A percentile compares a stretch with the other conserved stretches of the same genome.
Evolutionary conservation across 495 filamentous ascomycete genomes (phyloP).

Genomic region (Chlorociboria aeruginascens): DNA sequence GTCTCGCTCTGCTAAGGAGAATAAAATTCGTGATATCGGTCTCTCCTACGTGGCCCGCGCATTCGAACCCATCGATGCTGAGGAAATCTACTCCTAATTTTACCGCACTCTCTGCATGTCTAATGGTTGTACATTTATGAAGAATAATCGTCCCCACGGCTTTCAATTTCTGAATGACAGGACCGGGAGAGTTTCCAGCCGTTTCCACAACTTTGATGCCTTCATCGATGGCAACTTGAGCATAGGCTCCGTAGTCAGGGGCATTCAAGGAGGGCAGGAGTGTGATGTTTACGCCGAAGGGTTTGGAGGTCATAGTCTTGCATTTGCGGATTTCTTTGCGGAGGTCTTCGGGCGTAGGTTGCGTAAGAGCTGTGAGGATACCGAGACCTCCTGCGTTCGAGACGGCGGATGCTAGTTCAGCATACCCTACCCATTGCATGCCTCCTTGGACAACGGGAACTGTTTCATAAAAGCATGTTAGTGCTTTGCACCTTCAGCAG

Average conservation of each 20-base stretch:
- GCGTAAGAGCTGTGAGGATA: slow-evolving; percentile 88
- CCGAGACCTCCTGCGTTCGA: slow-evolving; percentile 92
- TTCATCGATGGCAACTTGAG: slow-evolving; percentile 85
- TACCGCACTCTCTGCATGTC: slow-evolving; percentile 82
- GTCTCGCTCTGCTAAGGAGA: slow-evolving; percentile 72
- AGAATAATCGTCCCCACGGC: slow-evolving; percentile 64
- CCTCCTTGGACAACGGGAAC: slow-evolving; percentile 97
- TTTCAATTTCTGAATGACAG: slow-evolving; percentile 84
- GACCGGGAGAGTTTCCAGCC: slow-evolving; percentile 86
- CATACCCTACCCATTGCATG: slow-evolving; percentile 77
- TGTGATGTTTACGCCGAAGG: slow-evolving; percentile 94
- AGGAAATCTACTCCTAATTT: slow-evolving; percentile 96
- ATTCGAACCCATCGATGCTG: slow-evolving; percentile 95
- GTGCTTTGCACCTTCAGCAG: neutral
- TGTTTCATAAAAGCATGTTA: slow-evolving; percentile 22
- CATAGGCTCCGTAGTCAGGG: slow-evolving; percentile 87
- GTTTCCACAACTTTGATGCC: slow-evolving; percentile 94
- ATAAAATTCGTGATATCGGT: slow-evolving; percentile 97
- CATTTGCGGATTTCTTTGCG: slow-evolving; percentile 87
- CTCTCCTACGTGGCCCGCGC: slow-evolving; percentile 93
- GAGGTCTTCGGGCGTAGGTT: slow-evolving; percentile 84
- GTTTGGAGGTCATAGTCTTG: slow-evolving; percentile 70
- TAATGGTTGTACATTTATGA: slow-evolving; percentile 96
- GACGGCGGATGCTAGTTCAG: slow-evolving; percentile 86
- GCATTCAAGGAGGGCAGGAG: slow-evolving; percentile 82